These are phyloP conservation scores for Phallus indusiatus DNA, from an alignment of 768 basidiomycete species.

Conservation along the genomic window DNA sequence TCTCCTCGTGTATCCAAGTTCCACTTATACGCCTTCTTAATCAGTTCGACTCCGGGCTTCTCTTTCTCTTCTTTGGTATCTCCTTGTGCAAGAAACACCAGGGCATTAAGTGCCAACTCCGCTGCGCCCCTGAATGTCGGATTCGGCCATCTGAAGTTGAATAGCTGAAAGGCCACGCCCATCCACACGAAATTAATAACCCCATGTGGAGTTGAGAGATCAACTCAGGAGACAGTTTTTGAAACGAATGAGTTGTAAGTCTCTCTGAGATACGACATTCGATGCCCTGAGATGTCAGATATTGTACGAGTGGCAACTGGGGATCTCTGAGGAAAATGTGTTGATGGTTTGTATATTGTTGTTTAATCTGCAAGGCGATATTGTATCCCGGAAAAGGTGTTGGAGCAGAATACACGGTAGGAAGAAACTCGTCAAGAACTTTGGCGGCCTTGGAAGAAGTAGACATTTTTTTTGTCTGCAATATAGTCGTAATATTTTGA, in stretches of 20 bases:
- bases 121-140: background rate
- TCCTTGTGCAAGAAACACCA: background rate
- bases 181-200: background rate
- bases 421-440: background rate
- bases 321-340: background rate
- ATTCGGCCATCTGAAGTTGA: background rate
- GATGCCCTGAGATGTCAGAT: background rate
- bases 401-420: background rate
- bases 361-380: background rate
- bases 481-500: too few relatives aligned
- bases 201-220: background rate
- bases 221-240: background rate
- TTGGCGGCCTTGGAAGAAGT: too few relatives aligned
- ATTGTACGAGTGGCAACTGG: background rate
- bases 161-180: background rate
- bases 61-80: background rate
- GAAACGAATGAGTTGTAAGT: background rate
- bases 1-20: slow-evolving; percentile 15
- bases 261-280: background rate
- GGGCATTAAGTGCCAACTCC: background rate
- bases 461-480: too few relatives aligned
- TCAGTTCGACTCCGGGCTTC: background rate
- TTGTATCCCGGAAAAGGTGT: background rate
- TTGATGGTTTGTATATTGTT: background rate
- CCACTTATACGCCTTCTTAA: background rate